A percentile compares a stretch with the other conserved stretches of the same genome.
Evolutionary conservation across 345 rosid species (phyloP).

Genomic region (Eucalyptus sp.): DNA sequence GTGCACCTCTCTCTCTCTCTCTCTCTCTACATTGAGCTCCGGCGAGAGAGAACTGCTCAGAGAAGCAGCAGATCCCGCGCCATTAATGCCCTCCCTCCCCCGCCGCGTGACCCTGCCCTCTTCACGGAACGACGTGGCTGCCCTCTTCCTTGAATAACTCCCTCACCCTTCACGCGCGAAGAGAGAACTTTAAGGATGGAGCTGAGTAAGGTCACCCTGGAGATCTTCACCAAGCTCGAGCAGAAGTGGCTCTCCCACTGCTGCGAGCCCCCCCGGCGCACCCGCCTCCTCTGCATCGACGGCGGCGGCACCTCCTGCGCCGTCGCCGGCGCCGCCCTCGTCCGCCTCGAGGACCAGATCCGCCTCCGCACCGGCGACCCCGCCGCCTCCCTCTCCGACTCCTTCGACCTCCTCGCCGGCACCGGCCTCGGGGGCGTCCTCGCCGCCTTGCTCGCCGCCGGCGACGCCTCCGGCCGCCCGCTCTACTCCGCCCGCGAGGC

Average conservation of each 20-base stretch:
- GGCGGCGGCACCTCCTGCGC: conserved; percentile 65
- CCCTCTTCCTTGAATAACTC: background rate
- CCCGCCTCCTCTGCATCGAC: conserved; percentile 78
- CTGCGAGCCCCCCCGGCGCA: conserved; percentile 50
- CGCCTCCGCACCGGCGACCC: conserved; percentile 62
- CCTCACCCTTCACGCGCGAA: background rate
- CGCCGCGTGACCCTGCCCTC: background rate
- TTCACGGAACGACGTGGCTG: background rate
- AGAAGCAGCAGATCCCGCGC: background rate
- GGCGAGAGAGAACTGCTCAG: background rate
- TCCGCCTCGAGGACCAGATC: conserved; percentile 90
- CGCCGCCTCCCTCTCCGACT: conserved; percentile 59
- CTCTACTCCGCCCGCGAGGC: conserved; percentile 70
- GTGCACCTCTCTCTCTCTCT: too few relatives aligned
- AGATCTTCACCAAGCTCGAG: conserved; percentile 85
- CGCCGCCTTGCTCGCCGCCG: conserved; percentile 61
- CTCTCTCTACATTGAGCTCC: background rate
- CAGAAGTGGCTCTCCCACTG: conserved; percentile 92
- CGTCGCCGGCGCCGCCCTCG: conserved; percentile 52
- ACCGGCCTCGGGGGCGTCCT: conserved; percentile 83
- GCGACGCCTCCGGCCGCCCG: conserved; percentile 68
- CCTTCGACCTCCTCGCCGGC: conserved; percentile 83
- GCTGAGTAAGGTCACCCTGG: conserved; percentile 77
- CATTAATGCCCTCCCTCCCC: background rate
- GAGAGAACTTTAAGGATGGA: conserved; percentile 28